These are phyloP conservation scores for Xylaria sp. DNA, from an alignment of 495 filamentous ascomycete genomes.

Conservation along the genomic window DNA sequence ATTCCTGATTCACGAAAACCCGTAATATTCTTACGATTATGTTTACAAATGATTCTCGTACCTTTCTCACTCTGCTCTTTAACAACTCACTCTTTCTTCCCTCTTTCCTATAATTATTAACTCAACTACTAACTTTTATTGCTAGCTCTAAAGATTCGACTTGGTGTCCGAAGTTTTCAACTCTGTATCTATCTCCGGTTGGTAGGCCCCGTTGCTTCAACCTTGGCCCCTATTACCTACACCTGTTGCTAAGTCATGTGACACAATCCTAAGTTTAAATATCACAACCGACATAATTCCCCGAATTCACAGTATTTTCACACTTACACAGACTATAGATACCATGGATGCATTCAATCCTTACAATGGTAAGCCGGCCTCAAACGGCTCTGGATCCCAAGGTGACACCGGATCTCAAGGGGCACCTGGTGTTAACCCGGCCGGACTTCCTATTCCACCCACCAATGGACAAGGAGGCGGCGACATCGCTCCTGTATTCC, in stretches of 20 bases:
- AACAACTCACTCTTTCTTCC: background rate
- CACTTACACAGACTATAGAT: conserved; percentile 17
- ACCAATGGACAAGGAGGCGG: conserved; percentile 38
- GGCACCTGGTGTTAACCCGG: conserved; percentile 37
- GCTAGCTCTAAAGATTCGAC: background rate
- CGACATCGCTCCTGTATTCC: conserved; percentile 34
- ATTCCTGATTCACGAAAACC: background rate
- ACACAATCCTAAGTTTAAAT: background rate
- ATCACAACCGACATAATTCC: background rate
- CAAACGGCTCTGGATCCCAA: conserved; percentile 42
- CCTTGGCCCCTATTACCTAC: background rate
- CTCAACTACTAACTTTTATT: background rate
- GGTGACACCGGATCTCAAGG: conserved; percentile 40
- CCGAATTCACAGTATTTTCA: conserved; percentile 22
- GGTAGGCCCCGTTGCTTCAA: background rate
- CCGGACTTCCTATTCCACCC: conserved; percentile 34
- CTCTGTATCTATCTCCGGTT: background rate
- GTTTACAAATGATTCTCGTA: background rate
- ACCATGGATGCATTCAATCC: conserved; percentile 46
- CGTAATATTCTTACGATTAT: too few relatives aligned
- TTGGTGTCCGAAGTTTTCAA: background rate
- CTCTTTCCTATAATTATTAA: too few relatives aligned
- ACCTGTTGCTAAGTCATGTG: background rate
- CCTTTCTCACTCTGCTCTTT: background rate
- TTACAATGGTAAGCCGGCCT: conserved; percentile 41